Evolutionary conservation across 345 rosid genomes (phyloP).

Genomic region (Boechera divaricarpa): DNA sequence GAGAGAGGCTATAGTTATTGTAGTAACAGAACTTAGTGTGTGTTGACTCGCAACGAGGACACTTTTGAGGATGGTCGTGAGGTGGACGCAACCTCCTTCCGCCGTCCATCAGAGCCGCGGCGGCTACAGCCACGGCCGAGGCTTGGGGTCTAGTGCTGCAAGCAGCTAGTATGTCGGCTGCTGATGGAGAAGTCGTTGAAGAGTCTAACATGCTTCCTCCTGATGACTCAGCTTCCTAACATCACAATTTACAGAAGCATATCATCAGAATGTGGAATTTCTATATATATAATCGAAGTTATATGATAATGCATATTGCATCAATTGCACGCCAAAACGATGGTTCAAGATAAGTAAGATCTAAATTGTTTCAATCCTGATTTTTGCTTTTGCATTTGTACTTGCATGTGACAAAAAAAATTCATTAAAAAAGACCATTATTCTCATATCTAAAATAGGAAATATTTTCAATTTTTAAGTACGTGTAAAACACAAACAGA

Average conservation of each 20-base stretch:
- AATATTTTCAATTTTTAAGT: neutral
- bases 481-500: neutral
- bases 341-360: conserved; percentile 1
- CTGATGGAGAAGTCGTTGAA: conserved; percentile 74
- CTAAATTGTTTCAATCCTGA: neutral
- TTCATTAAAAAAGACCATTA: neutral
- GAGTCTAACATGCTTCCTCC: conserved; percentile 47
- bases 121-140: conserved; percentile 49
- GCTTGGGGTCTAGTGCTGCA: conserved; percentile 76
- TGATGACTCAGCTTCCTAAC: conserved; percentile 47
- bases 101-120: conserved; percentile 68
- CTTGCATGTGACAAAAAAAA: conserved; percentile 19
- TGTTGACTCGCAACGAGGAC: conserved; percentile 93
- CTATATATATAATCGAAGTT: neutral
- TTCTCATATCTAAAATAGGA: neutral
- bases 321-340: conserved; percentile 3
- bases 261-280: conserved; percentile 10
- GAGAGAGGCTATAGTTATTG: conserved; percentile 97
- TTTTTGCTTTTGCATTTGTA: conserved; percentile 6
- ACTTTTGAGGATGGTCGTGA: conserved; percentile 88
- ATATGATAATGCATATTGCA: conserved; percentile 13
- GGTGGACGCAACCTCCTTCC: conserved; percentile 91
- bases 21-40: conserved; percentile 98
- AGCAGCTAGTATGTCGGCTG: conserved; percentile 74
- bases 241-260: conserved; percentile 9